Percentiles rank a stretch among this genome's conserved stretches.
phyloP scores from a whole-genome alignment of 106 monocot genomes.

The Chionographis japonica region DNA sequence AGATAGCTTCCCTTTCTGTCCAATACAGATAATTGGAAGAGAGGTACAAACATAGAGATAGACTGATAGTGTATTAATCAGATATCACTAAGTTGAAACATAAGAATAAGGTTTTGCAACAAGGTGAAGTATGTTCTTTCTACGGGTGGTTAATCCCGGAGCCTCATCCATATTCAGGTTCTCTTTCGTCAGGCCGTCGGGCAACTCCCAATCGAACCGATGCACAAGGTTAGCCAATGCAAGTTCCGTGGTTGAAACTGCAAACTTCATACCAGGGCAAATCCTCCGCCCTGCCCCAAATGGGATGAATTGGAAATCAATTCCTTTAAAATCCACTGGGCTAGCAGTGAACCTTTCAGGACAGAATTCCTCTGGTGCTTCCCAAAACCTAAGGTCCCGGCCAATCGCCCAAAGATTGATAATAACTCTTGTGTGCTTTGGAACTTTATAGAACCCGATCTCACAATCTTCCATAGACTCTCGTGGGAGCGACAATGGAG shows the following conservation, averaged over 20 bases:
- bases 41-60: too few relatives aligned
- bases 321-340: not conserved
- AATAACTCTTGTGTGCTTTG: conserved; percentile 11
- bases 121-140: conserved; percentile 6
- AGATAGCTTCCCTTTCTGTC: too few relatives aligned
- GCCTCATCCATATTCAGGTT: not conserved
- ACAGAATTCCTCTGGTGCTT: too few relatives aligned
- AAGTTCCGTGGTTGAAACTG: not conserved
- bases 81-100: not conserved
- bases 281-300: conserved; percentile 5
- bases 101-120: not conserved
- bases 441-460: conserved; percentile 6
- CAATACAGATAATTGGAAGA: too few relatives aligned
- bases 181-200: not conserved
- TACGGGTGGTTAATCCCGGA: not conserved
- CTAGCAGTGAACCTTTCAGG: too few relatives aligned
- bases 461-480: conserved; percentile 22
- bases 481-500: conserved; percentile 11
- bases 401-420: conserved; percentile 1
- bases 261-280: conserved; percentile 25
- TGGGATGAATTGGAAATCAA: not conserved
- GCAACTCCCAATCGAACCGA: conserved; percentile 23
- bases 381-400: too few relatives aligned
- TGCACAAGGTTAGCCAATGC: conserved; percentile 16
- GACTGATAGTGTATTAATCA: not conserved